These are phyloP conservation scores for Paecilomyces niveus DNA, from an alignment of 2,329 filamentous ascomycete species.

Conservation along the genomic window DNA sequence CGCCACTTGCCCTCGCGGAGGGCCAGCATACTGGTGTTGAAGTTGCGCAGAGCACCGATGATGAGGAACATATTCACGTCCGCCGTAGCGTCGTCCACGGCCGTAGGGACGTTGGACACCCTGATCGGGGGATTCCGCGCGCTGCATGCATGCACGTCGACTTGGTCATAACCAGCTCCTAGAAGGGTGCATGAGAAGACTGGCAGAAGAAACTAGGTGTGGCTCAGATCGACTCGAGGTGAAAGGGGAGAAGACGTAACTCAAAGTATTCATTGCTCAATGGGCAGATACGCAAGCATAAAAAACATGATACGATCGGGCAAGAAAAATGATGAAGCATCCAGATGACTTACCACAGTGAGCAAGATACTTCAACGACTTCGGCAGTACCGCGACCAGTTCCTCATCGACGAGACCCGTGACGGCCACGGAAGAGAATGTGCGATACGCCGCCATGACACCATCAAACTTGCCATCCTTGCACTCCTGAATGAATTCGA, in stretches of 20 bases:
- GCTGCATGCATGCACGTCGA: conserved; percentile 67
- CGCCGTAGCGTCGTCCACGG: conserved; percentile 76
- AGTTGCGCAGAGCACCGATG: conserved; percentile 68
- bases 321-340: not conserved
- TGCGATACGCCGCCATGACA: conserved; percentile 61
- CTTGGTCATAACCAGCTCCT: conserved; percentile 81
- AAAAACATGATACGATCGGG: not conserved
- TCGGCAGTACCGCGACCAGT: conserved; percentile 49
- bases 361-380: conserved; percentile 29
- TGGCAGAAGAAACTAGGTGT: not conserved
- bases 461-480: conserved; percentile 59
- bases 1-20: conserved; percentile 64
- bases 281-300: not conserved
- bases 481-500: conserved; percentile 64
- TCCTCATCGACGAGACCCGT: conserved; percentile 67
- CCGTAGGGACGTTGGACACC: conserved; percentile 75
- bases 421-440: conserved; percentile 55
- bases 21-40: conserved; percentile 58
- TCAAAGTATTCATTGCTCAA: not conserved
- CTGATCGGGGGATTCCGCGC: conserved; percentile 50
- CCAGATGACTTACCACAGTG: conserved; percentile 28
- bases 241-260: not conserved
- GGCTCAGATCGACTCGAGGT: not conserved
- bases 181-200: not conserved
- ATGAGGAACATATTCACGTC: conserved; percentile 76